Percentiles rank a stretch among this genome's conserved stretches.
Evolutionary conservation across 2,329 filamentous ascomycete species (phyloP).

Genomic region (Fusarium virguliforme): DNA sequence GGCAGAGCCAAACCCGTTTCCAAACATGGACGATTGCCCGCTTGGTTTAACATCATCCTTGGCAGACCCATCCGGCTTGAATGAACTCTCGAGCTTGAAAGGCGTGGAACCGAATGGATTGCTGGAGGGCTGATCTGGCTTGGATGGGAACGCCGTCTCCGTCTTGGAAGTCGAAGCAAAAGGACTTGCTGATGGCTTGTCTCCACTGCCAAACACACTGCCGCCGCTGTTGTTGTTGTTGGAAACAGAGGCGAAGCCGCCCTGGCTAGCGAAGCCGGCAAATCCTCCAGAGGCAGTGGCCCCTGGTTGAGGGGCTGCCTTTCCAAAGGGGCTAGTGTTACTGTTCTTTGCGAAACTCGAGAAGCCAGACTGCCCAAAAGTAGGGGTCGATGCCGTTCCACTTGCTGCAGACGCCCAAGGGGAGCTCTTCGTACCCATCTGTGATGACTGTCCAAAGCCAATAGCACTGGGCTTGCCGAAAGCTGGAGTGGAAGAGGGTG

Average conservation of each 20-base stretch:
- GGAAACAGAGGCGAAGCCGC: constrained; percentile 69
- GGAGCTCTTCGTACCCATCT: constrained; percentile 65
- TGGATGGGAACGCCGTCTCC: constrained; percentile 50
- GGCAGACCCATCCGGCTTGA: constrained; percentile 74
- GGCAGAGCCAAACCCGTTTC: constrained; percentile 72
- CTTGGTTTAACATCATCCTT: constrained; percentile 72
- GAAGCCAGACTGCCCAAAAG: constrained; percentile 72
- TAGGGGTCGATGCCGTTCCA: constrained; percentile 54
- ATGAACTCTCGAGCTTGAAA: constrained; percentile 79
- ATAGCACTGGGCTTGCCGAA: constrained; percentile 67
- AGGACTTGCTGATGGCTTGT: constrained; percentile 55
- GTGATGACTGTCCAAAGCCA: constrained; percentile 69
- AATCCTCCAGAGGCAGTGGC: constrained; percentile 64
- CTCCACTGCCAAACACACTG: constrained; percentile 58
- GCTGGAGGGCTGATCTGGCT: constrained; percentile 53
- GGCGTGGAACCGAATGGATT: constrained; percentile 66
- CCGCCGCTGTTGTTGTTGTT: constrained; percentile 55
- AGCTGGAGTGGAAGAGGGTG: constrained; percentile 59
- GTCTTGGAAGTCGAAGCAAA: constrained; percentile 50
- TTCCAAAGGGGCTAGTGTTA: constrained; percentile 59
- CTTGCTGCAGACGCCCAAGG: constrained; percentile 64
- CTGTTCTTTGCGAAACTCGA: constrained; percentile 59
- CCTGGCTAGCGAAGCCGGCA: constrained; percentile 68
- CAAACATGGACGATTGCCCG: constrained; percentile 69
- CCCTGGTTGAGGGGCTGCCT: constrained; percentile 51